Evolutionary conservation across 495 filamentous ascomycete genomes (phyloP).

Genomic region (Cenococcum geophilum): DNA sequence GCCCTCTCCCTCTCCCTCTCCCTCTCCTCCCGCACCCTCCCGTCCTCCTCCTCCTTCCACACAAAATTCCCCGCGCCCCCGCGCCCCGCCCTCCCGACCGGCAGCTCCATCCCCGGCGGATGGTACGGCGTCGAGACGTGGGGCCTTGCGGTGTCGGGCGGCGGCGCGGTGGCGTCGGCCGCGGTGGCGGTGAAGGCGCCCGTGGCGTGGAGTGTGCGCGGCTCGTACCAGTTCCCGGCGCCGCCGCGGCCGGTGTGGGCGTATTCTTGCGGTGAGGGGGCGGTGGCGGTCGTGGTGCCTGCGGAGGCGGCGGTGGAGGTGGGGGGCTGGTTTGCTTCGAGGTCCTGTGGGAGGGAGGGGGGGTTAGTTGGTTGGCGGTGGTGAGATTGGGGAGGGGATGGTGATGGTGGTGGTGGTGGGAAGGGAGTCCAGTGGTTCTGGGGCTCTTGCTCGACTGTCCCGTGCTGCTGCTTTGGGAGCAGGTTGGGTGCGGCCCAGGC

Average conservation of each 20-base stretch:
- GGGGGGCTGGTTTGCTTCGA: constrained; percentile 33
- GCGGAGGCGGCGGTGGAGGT: constrained; percentile 19
- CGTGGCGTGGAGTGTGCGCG: constrained; percentile 29
- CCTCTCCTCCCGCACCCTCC: constrained; percentile 25
- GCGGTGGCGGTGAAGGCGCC: constrained; percentile 27
- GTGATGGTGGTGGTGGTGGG: neutral
- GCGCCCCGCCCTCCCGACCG: constrained; percentile 38
- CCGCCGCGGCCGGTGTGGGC: constrained; percentile 53
- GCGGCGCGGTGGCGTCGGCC: constrained; percentile 28
- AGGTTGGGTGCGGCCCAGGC: too few relatives aligned
- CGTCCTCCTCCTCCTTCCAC: constrained; percentile 21
- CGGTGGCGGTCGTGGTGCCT: constrained; percentile 13
- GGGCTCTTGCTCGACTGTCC: too few relatives aligned
- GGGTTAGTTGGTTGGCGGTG: constrained; percentile 1
- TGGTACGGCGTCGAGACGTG: constrained; percentile 27
- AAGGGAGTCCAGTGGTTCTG: neutral
- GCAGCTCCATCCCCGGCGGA: constrained; percentile 19
- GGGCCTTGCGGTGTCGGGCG: constrained; percentile 21
- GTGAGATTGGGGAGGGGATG: neutral
- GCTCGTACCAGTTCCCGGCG: constrained; percentile 53
- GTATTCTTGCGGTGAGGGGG: constrained; percentile 43
- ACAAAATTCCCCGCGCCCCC: constrained; percentile 56
- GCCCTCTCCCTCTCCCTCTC: constrained; percentile 33
- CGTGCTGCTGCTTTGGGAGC: too few relatives aligned
- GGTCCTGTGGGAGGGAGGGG: constrained; percentile 17